These are phyloP conservation scores for Bipolaris cookei DNA, from an alignment of 2,329 filamentous ascomycete genomes.

Conservation along the genomic window DNA sequence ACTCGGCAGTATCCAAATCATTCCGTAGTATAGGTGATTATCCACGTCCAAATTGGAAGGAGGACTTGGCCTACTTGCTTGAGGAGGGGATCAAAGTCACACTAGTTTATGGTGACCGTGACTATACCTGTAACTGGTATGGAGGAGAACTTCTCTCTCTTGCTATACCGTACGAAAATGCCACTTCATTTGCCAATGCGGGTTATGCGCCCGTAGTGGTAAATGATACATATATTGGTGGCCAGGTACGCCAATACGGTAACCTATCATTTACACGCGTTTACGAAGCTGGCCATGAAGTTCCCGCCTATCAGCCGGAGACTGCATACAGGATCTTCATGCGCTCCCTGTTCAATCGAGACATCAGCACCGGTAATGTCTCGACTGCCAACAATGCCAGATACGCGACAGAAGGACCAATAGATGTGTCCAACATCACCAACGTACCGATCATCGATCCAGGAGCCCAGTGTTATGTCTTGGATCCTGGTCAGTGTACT, in stretches of 20 bases:
- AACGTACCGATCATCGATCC: conserved; percentile 53
- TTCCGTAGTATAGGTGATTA: conserved; percentile 60
- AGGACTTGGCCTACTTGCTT: conserved; percentile 60
- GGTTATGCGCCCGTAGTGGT: conserved; percentile 76
- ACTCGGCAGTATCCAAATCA: conserved; percentile 51
- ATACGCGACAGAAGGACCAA: conserved; percentile 42
- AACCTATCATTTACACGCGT: conserved; percentile 64
- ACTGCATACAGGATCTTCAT: conserved; percentile 61
- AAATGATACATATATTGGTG: conserved; percentile 71
- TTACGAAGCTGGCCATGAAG: conserved; percentile 61
- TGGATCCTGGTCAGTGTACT: conserved; percentile 40
- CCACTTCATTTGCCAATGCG: conserved; percentile 64
- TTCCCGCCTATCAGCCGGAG: conserved; percentile 56
- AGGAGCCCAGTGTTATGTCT: conserved; percentile 45
- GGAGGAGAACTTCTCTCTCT: conserved; percentile 76
- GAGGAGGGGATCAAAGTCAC: conserved; percentile 52
- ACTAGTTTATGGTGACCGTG: conserved; percentile 46
- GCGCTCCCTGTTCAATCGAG: conserved; percentile 58
- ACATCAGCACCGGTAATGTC: conserved; percentile 61
- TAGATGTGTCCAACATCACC: conserved; percentile 53
- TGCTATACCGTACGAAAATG: conserved; percentile 61
- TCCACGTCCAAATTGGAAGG: conserved; percentile 55
- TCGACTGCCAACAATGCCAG: conserved; percentile 52
- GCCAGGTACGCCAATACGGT: conserved; percentile 76
- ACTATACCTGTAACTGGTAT: conserved; percentile 64